Percentiles rank a stretch among this genome's conserved stretches.
Evolutionary conservation across 208 protist species (phyloP).

Genomic region (Leishmania martiniquensis): DNA sequence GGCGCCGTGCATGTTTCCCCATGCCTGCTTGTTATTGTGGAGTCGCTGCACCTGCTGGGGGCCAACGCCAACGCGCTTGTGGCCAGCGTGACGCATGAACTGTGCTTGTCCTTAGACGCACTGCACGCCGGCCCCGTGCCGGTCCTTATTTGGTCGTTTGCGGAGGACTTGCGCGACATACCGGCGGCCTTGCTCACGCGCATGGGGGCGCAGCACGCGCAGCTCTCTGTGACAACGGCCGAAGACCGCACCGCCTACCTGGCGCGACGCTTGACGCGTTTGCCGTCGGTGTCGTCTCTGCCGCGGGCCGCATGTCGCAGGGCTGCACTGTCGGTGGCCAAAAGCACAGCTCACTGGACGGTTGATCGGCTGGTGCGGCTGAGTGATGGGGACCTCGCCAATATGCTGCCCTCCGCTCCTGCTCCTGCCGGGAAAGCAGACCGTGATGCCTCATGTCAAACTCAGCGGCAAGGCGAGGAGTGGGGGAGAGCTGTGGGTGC

Average conservation of each 20-base stretch:
- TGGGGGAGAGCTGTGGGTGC: background rate
- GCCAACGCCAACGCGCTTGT: conserved; percentile 34
- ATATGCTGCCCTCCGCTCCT: background rate
- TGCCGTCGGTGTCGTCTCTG: conserved; percentile 5
- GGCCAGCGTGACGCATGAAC: conserved; percentile 42
- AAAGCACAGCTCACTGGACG: conserved; percentile 28
- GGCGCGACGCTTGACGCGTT: conserved; percentile 1
- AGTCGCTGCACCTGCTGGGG: conserved; percentile 54
- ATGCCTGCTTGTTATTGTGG: conserved; percentile 43
- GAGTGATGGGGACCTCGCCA: conserved; percentile 3
- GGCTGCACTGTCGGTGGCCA: conserved; percentile 14
- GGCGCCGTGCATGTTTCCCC: conserved; percentile 4
- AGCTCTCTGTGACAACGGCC: conserved; percentile 26
- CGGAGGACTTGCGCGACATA: conserved; percentile 15
- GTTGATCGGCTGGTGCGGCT: conserved; percentile 18
- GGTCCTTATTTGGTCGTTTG: conserved; percentile 27
- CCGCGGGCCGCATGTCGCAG: background rate
- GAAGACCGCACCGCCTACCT: conserved; percentile 37
- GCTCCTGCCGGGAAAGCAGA: background rate
- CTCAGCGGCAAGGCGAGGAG: background rate
- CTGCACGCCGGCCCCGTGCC: conserved; percentile 15
- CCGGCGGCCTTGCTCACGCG: conserved; percentile 11
- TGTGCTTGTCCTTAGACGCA: conserved; percentile 52
- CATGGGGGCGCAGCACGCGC: conserved; percentile 34
- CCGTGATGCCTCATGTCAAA: background rate